phyloP scores from a whole-genome alignment of 2,329 filamentous ascomycete genomes.

The Venturia asperata region DNA sequence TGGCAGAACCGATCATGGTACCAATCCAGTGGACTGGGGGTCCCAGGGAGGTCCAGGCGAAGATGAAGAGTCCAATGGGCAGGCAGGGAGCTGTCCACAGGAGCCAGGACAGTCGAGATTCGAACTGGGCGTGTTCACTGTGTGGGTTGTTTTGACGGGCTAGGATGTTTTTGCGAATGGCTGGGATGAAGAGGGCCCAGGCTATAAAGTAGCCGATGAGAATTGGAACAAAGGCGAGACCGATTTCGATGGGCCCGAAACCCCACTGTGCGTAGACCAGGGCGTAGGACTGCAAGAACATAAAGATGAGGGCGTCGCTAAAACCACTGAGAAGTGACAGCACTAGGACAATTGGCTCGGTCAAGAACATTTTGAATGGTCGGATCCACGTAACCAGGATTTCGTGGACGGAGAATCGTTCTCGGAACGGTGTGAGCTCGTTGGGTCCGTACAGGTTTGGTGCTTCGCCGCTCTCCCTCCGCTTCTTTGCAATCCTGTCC shows the following conservation, averaged over 20 bases:
- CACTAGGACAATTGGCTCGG: constrained; percentile 66
- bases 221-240: constrained; percentile 59
- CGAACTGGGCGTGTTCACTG: constrained; percentile 18
- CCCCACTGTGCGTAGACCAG: constrained; percentile 63
- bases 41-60: constrained; percentile 60
- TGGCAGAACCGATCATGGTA: constrained; percentile 55
- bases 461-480: constrained; percentile 54
- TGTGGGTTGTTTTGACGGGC: constrained; percentile 32
- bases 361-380: constrained; percentile 68
- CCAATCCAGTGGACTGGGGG: constrained; percentile 60
- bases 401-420: constrained; percentile 36
- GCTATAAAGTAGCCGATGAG: constrained; percentile 61
- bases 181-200: constrained; percentile 54
- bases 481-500: constrained; percentile 70
- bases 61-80: constrained; percentile 62
- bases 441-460: constrained; percentile 65
- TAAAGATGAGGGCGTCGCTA: constrained; percentile 71
- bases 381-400: constrained; percentile 48
- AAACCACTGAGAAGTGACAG: constrained; percentile 68
- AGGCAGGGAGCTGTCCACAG: constrained; percentile 52
- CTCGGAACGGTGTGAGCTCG: constrained; percentile 46
- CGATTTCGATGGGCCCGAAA: constrained; percentile 52
- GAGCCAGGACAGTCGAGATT: constrained; percentile 54
- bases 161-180: constrained; percentile 29
- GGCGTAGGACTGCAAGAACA: constrained; percentile 65